Evolutionary conservation across 2,329 filamentous ascomycete genomes (phyloP).

Genomic region (Trichoderma polysporum): DNA sequence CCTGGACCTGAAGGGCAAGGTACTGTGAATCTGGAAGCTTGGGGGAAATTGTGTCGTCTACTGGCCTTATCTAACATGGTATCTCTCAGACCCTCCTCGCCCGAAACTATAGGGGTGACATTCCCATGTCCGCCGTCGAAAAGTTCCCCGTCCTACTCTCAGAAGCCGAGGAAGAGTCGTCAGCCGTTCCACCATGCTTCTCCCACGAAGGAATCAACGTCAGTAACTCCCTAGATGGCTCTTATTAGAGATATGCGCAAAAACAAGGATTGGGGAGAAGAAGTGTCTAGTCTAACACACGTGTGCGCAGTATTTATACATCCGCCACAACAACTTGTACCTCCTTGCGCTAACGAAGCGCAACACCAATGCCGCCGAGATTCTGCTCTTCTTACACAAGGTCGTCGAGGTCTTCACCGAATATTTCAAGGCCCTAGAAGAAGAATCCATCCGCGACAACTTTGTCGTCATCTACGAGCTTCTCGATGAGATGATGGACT

Average conservation of each 20-base stretch:
- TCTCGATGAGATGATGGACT: slow-evolving; percentile 99
- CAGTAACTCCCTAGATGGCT: slow-evolving; percentile 38
- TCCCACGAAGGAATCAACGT: slow-evolving; percentile 98
- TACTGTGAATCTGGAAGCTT: slow-evolving; percentile 36
- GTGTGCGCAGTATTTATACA: slow-evolving; percentile 81
- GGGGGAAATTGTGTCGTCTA: neutral
- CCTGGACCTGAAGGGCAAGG: slow-evolving; percentile 99
- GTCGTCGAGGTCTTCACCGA: slow-evolving; percentile 98
- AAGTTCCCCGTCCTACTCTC: slow-evolving; percentile 94
- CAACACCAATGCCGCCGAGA: slow-evolving; percentile 98
- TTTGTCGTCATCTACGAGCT: slow-evolving; percentile 99
- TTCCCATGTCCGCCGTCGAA: slow-evolving; percentile 98
- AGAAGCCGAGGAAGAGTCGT: slow-evolving; percentile 98
- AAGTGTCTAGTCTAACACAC: slow-evolving; percentile 11
- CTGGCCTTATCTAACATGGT: neutral
- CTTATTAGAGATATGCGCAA: neutral
- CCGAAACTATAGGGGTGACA: slow-evolving; percentile 97
- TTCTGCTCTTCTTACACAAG: slow-evolving; percentile 96
- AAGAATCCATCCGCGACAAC: slow-evolving; percentile 98
- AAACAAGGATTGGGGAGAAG: neutral
- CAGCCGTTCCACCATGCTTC: slow-evolving; percentile 95
- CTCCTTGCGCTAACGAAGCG: slow-evolving; percentile 96
- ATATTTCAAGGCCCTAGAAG: slow-evolving; percentile 98
- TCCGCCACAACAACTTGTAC: slow-evolving; percentile 98
- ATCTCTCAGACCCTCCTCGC: slow-evolving; percentile 81